These are phyloP conservation scores for Sambucus nigra DNA, from an alignment of 129 eudicot genomes.

Conservation along the genomic window DNA sequence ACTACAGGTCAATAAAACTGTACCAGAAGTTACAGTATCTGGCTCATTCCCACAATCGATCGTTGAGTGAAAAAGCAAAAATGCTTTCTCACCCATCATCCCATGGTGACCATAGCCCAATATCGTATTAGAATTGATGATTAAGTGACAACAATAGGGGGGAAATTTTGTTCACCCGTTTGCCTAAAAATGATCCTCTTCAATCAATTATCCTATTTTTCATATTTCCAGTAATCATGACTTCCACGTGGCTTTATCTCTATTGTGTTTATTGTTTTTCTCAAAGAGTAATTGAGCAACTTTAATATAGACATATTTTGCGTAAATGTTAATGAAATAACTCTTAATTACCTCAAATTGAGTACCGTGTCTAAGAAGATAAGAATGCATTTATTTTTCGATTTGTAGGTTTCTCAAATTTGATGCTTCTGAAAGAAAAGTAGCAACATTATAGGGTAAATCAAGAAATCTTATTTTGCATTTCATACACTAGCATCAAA, in stretches of 20 bases:
- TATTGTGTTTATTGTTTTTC: no score
- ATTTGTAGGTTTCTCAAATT: slow-evolving; percentile 51
- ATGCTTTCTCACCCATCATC: slow-evolving; percentile 48
- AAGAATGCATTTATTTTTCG: slow-evolving; percentile 75
- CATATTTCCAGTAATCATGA: slow-evolving; percentile 61
- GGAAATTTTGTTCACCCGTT: slow-evolving; percentile 44
- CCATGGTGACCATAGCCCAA: slow-evolving; percentile 76
- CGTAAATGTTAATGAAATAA: slow-evolving; percentile 77
- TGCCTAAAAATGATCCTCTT: slow-evolving; percentile 41
- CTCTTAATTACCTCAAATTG: slow-evolving; percentile 68
- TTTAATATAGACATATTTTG: slow-evolving; percentile 58
- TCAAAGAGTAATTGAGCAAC: slow-evolving; percentile 48
- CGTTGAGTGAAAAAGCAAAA: slow-evolving; percentile 46
- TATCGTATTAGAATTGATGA: slow-evolving; percentile 75
- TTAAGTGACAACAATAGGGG: slow-evolving; percentile 66
- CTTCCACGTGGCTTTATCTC: slow-evolving; percentile 87
- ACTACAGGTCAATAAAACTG: slow-evolving; percentile 77
- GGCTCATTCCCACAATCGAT: slow-evolving; percentile 35
- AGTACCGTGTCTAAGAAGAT: slow-evolving; percentile 58
- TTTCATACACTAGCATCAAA: slow-evolving; percentile 61
- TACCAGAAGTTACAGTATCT: slow-evolving; percentile 66
- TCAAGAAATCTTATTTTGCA: slow-evolving; percentile 55
- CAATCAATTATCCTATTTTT: slow-evolving; percentile 60
- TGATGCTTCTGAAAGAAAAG: slow-evolving; percentile 81
- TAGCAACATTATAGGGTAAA: slow-evolving; percentile 62